phyloP scores from a whole-genome alignment of 495 filamentous ascomycete genomes.

The Venustampulla echinocandica region DNA sequence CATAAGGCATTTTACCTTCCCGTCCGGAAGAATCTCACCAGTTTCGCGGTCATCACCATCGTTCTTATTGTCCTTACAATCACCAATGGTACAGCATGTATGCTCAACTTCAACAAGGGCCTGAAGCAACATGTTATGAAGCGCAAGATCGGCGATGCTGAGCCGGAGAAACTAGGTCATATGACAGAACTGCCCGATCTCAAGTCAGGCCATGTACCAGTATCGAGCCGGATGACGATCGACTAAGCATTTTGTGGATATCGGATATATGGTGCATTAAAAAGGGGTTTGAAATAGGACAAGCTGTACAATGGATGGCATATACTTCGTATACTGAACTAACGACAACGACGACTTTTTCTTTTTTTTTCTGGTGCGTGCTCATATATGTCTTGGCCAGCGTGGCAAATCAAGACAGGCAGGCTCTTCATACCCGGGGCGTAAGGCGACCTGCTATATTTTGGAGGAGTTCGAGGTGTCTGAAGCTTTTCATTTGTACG shows the following conservation, averaged over 20 bases:
- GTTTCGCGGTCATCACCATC: conserved; percentile 89
- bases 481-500: too few species aligned
- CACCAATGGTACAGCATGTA: conserved; percentile 76
- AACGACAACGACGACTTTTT: conserved; percentile 14
- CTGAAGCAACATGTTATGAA: conserved; percentile 77
- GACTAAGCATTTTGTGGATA: conserved; percentile 43
- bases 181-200: conserved; percentile 52
- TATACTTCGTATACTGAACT: conserved; percentile 22
- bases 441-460: too few species aligned
- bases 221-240: conserved; percentile 77
- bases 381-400: conserved; percentile 22
- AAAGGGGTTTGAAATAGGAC: conserved; percentile 10
- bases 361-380: conserved; percentile 8
- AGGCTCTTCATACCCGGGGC: too few species aligned
- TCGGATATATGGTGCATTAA: conserved; percentile 7
- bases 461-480: too few species aligned
- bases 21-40: conserved; percentile 72
- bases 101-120: conserved; percentile 82
- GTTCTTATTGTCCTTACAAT: conserved; percentile 84
- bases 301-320: too few species aligned
- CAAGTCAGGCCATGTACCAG: conserved; percentile 38
- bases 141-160: conserved; percentile 43
- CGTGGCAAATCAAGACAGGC: conserved; percentile 17
- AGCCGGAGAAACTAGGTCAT: conserved; percentile 57
- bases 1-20: conserved; percentile 53